Base-by-base conservation (phyloP, 2,329 filamentous ascomycete genomes). In the Daldinia sp. region DNA sequence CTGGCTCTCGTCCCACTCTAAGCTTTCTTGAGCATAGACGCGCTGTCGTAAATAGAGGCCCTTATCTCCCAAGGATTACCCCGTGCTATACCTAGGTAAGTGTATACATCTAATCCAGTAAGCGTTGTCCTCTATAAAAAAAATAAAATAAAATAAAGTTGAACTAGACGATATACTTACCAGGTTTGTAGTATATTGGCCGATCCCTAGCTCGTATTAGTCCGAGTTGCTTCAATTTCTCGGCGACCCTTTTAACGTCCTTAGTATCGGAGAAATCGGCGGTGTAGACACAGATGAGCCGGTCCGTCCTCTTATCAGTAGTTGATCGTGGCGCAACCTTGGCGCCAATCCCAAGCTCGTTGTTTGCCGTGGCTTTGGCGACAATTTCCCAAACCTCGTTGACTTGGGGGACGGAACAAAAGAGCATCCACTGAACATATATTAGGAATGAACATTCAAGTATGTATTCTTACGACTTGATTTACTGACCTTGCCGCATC, bases 281-380 rank as follows among this genome's bases (percentile, higher is more conserved):
- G 4, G 92, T 96, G 75, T 96, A 96, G 6, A 96, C 80, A 68
- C 90, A 94, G 23, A 96, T 87, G 39, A 95, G 77, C 17, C 87
- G 82, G 17, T 79, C 76, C 41, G 76, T 81, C 21, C 77, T 71
- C 4, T 77, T 72, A n/a, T 79, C 76, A 0, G 76, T 75, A 4
- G 77, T 78, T 8, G 83, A 75, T 47, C 81, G 78, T 1, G 90
- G 86, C 0, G 88, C 86, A 10, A 94, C 89, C 77, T 95, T 96
- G 8, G 92, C 90, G 1, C 80, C 83, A 35, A 87, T 84, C 0
- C 93, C 93, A 1, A 96, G 83, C 66, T 90, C 83, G 61, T 90
- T 88, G 27, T 86, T 83, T 10, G 85, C 84, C 0, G 91, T 91
- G 1, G 86, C 90, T 52, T 82, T 82, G 3, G 88, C 90, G 8